Evolutionary conservation across 306 rosid species (phyloP).

Genomic region (Pachyrhizus erosus): DNA sequence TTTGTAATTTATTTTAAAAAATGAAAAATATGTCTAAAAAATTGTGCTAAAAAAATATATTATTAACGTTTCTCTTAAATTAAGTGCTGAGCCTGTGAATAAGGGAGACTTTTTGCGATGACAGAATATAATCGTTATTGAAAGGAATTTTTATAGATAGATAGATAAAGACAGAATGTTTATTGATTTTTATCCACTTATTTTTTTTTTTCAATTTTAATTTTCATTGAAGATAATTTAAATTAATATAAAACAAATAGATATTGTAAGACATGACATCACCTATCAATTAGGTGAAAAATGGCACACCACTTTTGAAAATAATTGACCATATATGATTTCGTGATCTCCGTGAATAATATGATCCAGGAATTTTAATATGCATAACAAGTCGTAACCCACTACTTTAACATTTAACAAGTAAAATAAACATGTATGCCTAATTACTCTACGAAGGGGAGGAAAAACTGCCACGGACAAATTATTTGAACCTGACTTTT

Average conservation of each 20-base stretch:
- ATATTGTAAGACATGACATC: slow-evolving; percentile 35
- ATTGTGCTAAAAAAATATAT: too few relatives aligned
- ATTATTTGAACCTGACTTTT: slow-evolving; percentile 10
- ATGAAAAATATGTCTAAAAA: too few relatives aligned
- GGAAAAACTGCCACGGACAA: not conserved
- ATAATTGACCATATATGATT: not conserved
- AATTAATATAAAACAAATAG: not conserved
- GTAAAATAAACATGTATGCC: not conserved
- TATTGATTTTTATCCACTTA: too few relatives aligned
- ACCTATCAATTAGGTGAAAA: not conserved
- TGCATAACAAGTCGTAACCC: slow-evolving; percentile 20
- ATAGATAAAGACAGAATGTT: too few relatives aligned
- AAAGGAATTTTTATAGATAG: too few relatives aligned
- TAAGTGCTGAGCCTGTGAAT: too few relatives aligned
- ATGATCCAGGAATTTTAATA: not conserved
- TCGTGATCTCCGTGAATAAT: slow-evolving; percentile 1
- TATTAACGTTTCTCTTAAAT: too few relatives aligned
- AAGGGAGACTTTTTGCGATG: too few relatives aligned
- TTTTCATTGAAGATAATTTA: not conserved
- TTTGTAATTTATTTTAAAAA: too few relatives aligned
- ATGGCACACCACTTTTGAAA: slow-evolving; percentile 7
- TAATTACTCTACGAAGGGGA: not conserved
- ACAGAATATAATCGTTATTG: too few relatives aligned
- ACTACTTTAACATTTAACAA: not conserved
- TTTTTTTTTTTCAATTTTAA: not conserved